Evolutionary conservation across 345 rosid genomes (phyloP).

Genomic region (Euclidium syriacum): DNA sequence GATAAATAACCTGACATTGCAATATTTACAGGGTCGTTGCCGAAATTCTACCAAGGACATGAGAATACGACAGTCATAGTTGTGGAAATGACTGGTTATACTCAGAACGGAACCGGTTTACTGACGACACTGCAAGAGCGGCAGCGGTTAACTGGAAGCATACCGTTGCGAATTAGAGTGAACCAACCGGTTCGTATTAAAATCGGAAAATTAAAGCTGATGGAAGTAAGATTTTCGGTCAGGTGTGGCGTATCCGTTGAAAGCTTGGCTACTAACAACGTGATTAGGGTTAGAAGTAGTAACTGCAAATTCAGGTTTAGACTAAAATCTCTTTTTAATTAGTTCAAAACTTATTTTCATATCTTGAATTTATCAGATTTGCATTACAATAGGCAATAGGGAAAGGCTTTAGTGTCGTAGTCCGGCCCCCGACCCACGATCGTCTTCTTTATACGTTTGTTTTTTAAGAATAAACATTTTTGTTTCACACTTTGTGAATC

Average conservation of each 20-base stretch:
- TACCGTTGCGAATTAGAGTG: conserved; percentile 62
- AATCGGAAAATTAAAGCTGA: conserved; percentile 66
- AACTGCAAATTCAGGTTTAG: conserved; percentile 62
- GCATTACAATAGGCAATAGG: background rate
- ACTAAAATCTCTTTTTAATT: conserved; percentile 27
- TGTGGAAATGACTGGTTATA: conserved; percentile 52
- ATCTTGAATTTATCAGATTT: background rate
- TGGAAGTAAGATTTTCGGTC: conserved; percentile 53
- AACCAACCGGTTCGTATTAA: conserved; percentile 76
- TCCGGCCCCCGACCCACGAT: background rate
- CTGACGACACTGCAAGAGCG: conserved; percentile 35
- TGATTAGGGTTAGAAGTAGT: conserved; percentile 46
- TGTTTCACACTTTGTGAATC: conserved; percentile 4
- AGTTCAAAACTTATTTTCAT: background rate
- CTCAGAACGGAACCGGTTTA: conserved; percentile 44
- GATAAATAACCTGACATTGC: background rate
- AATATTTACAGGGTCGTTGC: conserved; percentile 47
- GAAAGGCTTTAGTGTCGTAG: background rate
- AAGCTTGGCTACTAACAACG: conserved; percentile 36
- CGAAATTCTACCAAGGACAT: conserved; percentile 93
- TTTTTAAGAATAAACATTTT: background rate
- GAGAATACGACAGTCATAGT: conserved; percentile 61
- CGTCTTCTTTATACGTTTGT: background rate
- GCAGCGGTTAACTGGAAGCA: conserved; percentile 40
- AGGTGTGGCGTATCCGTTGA: conserved; percentile 56